phyloP scores from a whole-genome alignment of 371 early-diverging fungal genomes.

The Conidiobolus incongruus region DNA sequence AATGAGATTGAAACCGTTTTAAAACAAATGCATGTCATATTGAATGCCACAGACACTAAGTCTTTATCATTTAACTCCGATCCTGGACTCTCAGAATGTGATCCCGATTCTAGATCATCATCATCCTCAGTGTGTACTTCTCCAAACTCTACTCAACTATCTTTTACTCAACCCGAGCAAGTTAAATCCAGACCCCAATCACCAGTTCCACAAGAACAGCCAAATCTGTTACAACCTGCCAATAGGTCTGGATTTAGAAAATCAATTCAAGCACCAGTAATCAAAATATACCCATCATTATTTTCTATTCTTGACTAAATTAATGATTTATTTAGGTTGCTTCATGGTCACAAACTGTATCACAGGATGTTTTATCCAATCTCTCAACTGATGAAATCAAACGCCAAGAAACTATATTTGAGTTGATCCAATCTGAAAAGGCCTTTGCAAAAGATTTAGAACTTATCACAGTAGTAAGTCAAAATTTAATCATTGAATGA shows the following conservation, averaged over 20 bases:
- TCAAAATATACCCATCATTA: background rate
- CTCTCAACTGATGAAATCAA: conserved; percentile 46
- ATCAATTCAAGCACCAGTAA: no score
- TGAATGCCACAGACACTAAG: background rate
- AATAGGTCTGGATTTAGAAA: no score
- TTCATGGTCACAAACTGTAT: conserved; percentile 26
- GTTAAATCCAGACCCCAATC: no score
- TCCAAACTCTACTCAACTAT: no score
- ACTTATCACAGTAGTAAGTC: conserved; percentile 32
- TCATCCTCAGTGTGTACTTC: background rate
- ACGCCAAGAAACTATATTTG: conserved; percentile 79
- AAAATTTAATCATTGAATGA: background rate
- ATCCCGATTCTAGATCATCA: background rate
- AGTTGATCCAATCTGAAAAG: conserved; percentile 66
- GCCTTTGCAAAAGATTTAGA: conserved; percentile 70
- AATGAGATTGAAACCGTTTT: background rate
- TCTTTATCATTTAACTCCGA: background rate
- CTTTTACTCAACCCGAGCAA: no score
- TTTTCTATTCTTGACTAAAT: background rate
- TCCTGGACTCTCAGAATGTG: background rate
- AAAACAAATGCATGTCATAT: background rate
- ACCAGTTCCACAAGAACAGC: no score
- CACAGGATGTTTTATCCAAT: conserved; percentile 42
- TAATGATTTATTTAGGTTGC: conserved; percentile 1
- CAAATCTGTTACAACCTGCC: background rate